Conservation (phyloP, 768 basidiomycete species). For the Lepiota brunneoincarnata region DNA sequence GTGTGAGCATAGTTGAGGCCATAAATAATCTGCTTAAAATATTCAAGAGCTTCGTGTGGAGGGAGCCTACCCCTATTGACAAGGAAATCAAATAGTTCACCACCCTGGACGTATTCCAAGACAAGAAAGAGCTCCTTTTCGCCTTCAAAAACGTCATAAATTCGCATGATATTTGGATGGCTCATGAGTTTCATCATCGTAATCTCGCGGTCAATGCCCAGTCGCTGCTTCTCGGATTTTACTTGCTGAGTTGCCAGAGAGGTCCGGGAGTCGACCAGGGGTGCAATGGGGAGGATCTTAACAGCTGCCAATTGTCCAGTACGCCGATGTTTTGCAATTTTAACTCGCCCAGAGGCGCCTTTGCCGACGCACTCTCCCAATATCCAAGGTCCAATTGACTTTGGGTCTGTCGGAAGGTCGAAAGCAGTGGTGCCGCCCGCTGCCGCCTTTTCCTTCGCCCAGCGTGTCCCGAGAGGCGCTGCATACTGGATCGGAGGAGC, state of each 20-base stretch:
- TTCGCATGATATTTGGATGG: conserved; percentile 93
- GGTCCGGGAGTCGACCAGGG: conserved; percentile 69
- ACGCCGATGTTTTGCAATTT: conserved; percentile 82
- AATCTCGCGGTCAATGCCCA: conserved; percentile 92
- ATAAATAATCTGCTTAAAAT: conserved; percentile 94
- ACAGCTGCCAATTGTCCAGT: conserved; percentile 93
- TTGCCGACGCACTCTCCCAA: conserved; percentile 93
- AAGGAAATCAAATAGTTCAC: conserved; percentile 95
- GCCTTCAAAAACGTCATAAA: conserved; percentile 95
- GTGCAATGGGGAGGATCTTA: conserved; percentile 89
- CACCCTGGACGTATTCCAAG: conserved; percentile 93
- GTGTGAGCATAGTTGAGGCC: conserved; percentile 96
- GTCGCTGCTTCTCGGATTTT: conserved; percentile 76
- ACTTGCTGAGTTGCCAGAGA: conserved; percentile 64
- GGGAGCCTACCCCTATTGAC: conserved; percentile 84
- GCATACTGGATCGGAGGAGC: conserved; percentile 72
- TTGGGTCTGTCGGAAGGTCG: conserved; percentile 83
- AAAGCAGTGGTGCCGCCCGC: conserved; percentile 71
- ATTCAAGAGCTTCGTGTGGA: conserved; percentile 79
- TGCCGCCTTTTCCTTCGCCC: conserved; percentile 85
- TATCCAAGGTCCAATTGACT: conserved; percentile 86
- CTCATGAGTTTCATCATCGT: conserved; percentile 99
- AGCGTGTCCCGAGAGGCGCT: conserved; percentile 74
- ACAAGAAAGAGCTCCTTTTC: conserved; percentile 89
- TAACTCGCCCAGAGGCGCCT: conserved; percentile 91